Evolutionary conservation across 2,329 filamentous ascomycete species (phyloP).

Genomic region (Trichothecium sympodiale): DNA sequence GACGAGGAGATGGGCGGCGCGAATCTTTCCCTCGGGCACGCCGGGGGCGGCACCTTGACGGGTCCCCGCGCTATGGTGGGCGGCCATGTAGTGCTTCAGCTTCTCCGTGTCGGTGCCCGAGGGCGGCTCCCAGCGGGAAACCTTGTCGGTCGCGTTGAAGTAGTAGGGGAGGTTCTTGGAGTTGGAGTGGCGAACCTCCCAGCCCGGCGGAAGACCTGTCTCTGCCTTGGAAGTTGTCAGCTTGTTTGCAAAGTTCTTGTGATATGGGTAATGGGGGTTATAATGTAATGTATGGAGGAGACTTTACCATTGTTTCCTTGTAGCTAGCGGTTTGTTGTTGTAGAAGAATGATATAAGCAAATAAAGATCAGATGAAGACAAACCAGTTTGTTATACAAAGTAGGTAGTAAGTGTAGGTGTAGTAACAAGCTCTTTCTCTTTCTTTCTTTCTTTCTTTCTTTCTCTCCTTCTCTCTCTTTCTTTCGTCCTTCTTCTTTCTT

Average conservation of each 20-base stretch:
- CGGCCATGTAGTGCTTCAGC: constrained; percentile 89
- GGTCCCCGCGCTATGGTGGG: constrained; percentile 58
- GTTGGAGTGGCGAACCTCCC: constrained; percentile 97
- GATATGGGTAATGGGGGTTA: neutral
- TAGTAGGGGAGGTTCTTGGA: constrained; percentile 99
- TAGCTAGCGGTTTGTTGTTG: too few species aligned
- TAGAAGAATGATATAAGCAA: too few species aligned
- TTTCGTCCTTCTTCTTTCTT: too few species aligned
- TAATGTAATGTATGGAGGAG: neutral
- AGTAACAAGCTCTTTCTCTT: too few species aligned
- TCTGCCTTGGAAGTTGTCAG: constrained; percentile 39
- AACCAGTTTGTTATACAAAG: too few species aligned
- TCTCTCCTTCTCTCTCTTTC: too few species aligned
- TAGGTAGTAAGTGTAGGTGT: too few species aligned
- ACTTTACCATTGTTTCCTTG: too few species aligned
- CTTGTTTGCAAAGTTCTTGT: constrained; percentile 4
- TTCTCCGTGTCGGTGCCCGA: constrained; percentile 79
- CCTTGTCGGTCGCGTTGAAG: constrained; percentile 79
- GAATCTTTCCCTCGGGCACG: constrained; percentile 69
- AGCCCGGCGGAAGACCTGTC: constrained; percentile 71
- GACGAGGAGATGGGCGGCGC: constrained; percentile 82
- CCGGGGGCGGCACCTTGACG: constrained; percentile 25
- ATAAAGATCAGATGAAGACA: constrained; percentile 1
- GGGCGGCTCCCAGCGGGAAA: constrained; percentile 93
- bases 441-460: too few species aligned